Percentiles rank a stretch among this genome's conserved stretches.
Evolutionary conservation across 352 stramenopile species (phyloP).

Genomic region (Elongisporangium prolatum): DNA sequence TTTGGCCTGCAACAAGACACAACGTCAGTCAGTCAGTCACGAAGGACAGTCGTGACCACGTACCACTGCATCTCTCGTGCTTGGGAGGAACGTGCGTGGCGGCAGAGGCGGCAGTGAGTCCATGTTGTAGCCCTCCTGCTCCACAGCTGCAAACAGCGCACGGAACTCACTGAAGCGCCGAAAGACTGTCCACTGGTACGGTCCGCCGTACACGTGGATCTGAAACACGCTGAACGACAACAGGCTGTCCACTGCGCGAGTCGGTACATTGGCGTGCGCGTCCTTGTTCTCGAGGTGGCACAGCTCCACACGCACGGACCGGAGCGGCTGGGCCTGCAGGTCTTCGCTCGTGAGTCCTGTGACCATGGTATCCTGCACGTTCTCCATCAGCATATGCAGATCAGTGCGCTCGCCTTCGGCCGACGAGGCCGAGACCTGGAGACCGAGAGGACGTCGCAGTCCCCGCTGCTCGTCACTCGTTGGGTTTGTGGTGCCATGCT

Average conservation of each 20-base stretch:
- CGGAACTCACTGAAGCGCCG: conserved; percentile 85
- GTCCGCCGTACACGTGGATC: conserved; percentile 76
- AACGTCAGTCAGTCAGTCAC: neutral
- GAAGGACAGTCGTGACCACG: neutral
- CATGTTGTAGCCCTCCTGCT: conserved; percentile 36
- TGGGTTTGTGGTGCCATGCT: neutral
- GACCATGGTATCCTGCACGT: conserved; percentile 75
- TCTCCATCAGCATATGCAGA: conserved; percentile 76
- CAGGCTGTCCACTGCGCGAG: conserved; percentile 61
- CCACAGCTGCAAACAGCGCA: conserved; percentile 41
- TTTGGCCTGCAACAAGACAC: conserved; percentile 29
- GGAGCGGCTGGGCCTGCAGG: conserved; percentile 65
- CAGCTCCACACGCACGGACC: conserved; percentile 75
- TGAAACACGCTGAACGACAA: conserved; percentile 83
- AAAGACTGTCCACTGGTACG: conserved; percentile 84
- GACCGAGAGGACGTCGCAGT: conserved; percentile 12
- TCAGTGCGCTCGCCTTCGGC: conserved; percentile 70
- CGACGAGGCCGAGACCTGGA: neutral
- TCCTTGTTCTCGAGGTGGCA: conserved; percentile 87
- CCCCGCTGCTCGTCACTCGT: conserved; percentile 12
- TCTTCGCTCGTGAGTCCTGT: conserved; percentile 66
- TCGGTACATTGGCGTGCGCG: conserved; percentile 71
- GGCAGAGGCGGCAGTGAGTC: conserved; percentile 62
- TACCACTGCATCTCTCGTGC: conserved; percentile 54
- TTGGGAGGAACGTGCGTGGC: conserved; percentile 67